A percentile compares a stretch with the other conserved stretches of the same genome.
Evolutionary conservation across 139 green algal species (phyloP).

Genomic region (Tetradesmus lagerheimii): DNA sequence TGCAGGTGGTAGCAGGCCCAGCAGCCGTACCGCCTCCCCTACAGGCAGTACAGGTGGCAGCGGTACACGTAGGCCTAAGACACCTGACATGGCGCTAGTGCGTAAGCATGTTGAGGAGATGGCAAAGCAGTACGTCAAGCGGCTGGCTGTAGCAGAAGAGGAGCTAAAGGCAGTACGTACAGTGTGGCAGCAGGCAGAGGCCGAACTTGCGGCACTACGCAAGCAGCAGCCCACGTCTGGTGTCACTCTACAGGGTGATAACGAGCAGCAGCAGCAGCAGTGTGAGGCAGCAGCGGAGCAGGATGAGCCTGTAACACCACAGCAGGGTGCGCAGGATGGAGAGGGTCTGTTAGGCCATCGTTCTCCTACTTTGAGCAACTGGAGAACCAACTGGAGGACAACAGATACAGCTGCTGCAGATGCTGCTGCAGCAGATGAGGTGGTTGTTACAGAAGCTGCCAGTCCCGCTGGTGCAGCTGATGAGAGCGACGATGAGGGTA

Average conservation of each 20-base stretch:
- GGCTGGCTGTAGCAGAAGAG: constrained; percentile 18
- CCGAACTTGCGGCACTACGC: constrained; percentile 3
- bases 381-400: neutral
- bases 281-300: neutral
- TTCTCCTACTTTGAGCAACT: neutral
- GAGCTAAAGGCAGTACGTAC: constrained; percentile 1
- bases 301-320: neutral
- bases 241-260: neutral
- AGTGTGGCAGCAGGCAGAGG: constrained; percentile 45
- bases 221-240: neutral
- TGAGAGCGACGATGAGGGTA: neutral
- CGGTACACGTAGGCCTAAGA: neutral
- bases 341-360: neutral
- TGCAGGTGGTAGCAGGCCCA: neutral
- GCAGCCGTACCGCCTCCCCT: neutral
- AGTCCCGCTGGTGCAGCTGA: neutral
- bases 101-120: constrained; percentile 34
- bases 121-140: constrained; percentile 29
- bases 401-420: neutral
- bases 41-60: neutral
- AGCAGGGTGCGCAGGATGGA: neutral
- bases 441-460: neutral
- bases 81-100: constrained; percentile 8
- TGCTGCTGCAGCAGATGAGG: neutral
- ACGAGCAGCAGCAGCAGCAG: constrained; percentile 1